Percentiles rank a stretch among this genome's conserved stretches.
phyloP scores from a whole-genome alignment of 306 rosid genomes.

The Hippophae gyantsensis region DNA sequence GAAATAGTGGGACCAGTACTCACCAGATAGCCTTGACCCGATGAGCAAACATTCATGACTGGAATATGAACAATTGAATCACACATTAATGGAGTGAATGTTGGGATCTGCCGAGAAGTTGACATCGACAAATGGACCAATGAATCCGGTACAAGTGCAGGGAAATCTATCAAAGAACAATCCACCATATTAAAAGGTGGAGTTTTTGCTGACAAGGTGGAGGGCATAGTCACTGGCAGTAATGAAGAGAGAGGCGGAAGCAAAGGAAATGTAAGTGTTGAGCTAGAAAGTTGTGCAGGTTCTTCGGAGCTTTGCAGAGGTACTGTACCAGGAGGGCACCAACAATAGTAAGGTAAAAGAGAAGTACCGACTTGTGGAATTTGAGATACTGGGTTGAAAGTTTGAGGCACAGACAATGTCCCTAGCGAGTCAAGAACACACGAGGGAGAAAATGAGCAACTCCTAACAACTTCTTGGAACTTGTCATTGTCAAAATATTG shows the following conservation, averaged over 20 bases:
- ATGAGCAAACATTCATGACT: conserved; percentile 81
- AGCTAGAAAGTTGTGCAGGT: conserved; percentile 30
- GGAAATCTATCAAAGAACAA: conserved; percentile 48
- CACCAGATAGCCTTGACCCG: conserved; percentile 86
- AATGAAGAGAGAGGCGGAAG: conserved; percentile 61
- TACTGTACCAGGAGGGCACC: conserved; percentile 72
- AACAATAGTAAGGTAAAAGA: conserved; percentile 81
- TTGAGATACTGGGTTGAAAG: conserved; percentile 34
- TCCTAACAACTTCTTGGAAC: conserved; percentile 23
- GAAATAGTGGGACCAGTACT: conserved; percentile 83
- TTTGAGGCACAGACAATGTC: conserved; percentile 35
- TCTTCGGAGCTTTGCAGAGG: conserved; percentile 37
- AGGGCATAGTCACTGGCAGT: conserved; percentile 40
- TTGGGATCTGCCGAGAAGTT: conserved; percentile 75
- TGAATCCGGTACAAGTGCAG: conserved; percentile 72
- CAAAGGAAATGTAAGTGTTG: conserved; percentile 24
- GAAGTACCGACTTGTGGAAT: conserved; percentile 44
- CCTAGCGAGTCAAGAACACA: conserved; percentile 51
- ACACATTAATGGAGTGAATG: conserved; percentile 83
- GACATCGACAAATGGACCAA: conserved; percentile 56
- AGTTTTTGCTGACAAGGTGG: conserved; percentile 44
- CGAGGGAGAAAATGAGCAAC: conserved; percentile 35
- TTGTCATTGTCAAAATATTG: conserved; percentile 33
- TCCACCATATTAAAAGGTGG: conserved; percentile 45
- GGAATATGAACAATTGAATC: conserved; percentile 93